These are phyloP conservation scores for Trichoderma sp. DNA, from an alignment of 2,329 filamentous ascomycete genomes.

Conservation along the genomic window DNA sequence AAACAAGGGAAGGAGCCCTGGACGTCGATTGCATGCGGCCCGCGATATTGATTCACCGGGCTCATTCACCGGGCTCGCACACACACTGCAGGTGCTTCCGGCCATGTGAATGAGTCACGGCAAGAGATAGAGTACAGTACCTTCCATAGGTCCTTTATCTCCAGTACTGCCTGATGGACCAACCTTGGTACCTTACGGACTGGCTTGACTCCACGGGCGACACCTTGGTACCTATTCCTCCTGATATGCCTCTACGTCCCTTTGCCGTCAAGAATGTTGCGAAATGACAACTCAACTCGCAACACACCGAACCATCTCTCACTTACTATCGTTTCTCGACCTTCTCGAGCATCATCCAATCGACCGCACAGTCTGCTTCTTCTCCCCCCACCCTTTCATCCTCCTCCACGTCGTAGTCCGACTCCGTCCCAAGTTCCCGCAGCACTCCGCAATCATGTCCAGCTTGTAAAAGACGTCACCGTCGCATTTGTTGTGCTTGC, in stretches of 20 bases:
- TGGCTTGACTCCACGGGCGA: too few relatives aligned
- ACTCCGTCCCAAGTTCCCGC: not conserved
- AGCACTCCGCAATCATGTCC: not conserved
- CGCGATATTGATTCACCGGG: not conserved
- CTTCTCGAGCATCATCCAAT: not conserved
- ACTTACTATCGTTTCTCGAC: too few relatives aligned
- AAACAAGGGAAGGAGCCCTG: not conserved
- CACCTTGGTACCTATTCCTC: too few relatives aligned
- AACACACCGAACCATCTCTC: too few relatives aligned
- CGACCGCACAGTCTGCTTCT: conserved; percentile 21
- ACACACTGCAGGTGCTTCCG: not conserved
- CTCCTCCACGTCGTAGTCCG: not conserved
- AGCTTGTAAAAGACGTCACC: not conserved
- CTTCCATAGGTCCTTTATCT: too few relatives aligned
- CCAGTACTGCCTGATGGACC: too few relatives aligned
- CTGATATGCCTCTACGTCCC: too few relatives aligned
- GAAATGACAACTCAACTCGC: too few relatives aligned
- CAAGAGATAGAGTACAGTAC: too few relatives aligned
- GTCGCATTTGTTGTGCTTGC: not conserved
- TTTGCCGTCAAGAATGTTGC: too few relatives aligned
- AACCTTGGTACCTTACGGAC: too few relatives aligned
- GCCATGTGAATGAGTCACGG: not conserved
- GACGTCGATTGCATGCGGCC: not conserved
- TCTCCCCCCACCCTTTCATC: not conserved
- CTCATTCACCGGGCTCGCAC: not conserved